phyloP scores from a whole-genome alignment of 805 yeast species.

The Candida pseudoglaebosa region DNA sequence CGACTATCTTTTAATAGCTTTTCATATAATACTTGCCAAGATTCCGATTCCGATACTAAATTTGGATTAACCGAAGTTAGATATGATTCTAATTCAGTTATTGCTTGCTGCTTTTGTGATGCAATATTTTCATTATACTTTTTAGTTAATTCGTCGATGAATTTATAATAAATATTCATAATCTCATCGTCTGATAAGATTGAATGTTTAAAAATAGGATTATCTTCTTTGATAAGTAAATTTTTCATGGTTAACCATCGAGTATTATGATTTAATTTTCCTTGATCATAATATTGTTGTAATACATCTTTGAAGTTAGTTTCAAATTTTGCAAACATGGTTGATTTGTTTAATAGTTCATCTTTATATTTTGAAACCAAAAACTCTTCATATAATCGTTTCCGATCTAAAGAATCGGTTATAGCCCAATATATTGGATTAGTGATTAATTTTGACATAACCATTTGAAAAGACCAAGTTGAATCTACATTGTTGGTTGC shows the following conservation, averaged over 20 bases:
- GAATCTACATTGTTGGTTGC: constrained; percentile 57
- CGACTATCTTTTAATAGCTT: constrained; percentile 43
- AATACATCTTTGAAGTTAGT: constrained; percentile 50
- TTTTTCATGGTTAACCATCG: constrained; percentile 60
- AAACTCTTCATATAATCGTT: constrained; percentile 61
- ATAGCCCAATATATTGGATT: constrained; percentile 69
- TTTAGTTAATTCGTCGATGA: constrained; percentile 35
- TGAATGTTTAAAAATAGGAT: constrained; percentile 61
- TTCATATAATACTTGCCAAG: constrained; percentile 38
- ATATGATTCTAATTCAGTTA: constrained; percentile 50
- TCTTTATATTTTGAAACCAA: constrained; percentile 38
- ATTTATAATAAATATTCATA: constrained; percentile 50
- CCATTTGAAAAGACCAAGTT: constrained; percentile 69
- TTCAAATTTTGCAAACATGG: constrained; percentile 53
- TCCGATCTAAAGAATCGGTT: constrained; percentile 56
- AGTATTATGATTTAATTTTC: constrained; percentile 50
- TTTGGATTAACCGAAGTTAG: constrained; percentile 35
- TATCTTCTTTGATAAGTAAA: constrained; percentile 50
- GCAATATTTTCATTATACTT: constrained; percentile 21
- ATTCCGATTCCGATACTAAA: constrained; percentile 20
- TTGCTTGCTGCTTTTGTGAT: constrained; percentile 43
- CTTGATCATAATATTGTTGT: constrained; percentile 23
- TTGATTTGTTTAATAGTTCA: constrained; percentile 51
- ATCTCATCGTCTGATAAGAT: constrained; percentile 57
- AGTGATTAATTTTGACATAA: constrained; percentile 53